Conservation (phyloP, 2,329 filamentous ascomycete genomes). For the Amauroascus verrucosus region DNA sequence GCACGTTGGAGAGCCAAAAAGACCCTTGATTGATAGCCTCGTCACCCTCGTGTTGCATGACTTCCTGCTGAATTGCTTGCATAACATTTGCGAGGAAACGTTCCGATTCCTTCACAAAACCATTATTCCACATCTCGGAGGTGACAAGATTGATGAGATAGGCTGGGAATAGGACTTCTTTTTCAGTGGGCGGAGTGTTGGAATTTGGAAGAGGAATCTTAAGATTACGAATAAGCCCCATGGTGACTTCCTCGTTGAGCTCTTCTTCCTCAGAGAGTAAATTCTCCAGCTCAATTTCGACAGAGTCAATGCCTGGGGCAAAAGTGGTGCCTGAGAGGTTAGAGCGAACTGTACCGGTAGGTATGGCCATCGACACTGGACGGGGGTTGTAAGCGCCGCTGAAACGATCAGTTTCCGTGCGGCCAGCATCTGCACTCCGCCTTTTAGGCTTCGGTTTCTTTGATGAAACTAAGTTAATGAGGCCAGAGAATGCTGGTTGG, state of each 20-base stretch:
- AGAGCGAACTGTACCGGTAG: constrained; percentile 43
- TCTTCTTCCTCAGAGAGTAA: constrained; percentile 91
- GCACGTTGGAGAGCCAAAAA: constrained; percentile 98
- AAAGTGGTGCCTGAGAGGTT: constrained; percentile 66
- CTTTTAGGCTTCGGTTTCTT: constrained; percentile 82
- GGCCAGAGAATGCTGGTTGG: constrained; percentile 54
- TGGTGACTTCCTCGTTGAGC: constrained; percentile 91
- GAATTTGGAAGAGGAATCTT: constrained; percentile 87
- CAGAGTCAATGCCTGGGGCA: constrained; percentile 71
- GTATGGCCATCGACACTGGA: constrained; percentile 89
- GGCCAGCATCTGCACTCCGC: constrained; percentile 79
- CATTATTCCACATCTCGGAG: constrained; percentile 99
- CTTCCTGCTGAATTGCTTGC: constrained; percentile 98
- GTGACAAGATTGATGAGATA: constrained; percentile 99
- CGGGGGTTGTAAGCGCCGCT: constrained; percentile 87
- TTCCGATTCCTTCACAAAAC: constrained; percentile 98
- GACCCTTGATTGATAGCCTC: constrained; percentile 94
- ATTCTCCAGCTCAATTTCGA: constrained; percentile 89
- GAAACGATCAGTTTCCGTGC: constrained; percentile 77
- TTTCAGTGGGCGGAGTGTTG: constrained; percentile 85
- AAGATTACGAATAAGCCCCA: constrained; percentile 90
- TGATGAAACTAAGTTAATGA: constrained; percentile 93
- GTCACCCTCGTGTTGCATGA: constrained; percentile 97
- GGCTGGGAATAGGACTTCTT: constrained; percentile 95
- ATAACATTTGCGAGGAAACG: constrained; percentile 98